Evolutionary conservation across 129 eudicot species (phyloP).

Genomic region (Pittosporum tobira): DNA sequence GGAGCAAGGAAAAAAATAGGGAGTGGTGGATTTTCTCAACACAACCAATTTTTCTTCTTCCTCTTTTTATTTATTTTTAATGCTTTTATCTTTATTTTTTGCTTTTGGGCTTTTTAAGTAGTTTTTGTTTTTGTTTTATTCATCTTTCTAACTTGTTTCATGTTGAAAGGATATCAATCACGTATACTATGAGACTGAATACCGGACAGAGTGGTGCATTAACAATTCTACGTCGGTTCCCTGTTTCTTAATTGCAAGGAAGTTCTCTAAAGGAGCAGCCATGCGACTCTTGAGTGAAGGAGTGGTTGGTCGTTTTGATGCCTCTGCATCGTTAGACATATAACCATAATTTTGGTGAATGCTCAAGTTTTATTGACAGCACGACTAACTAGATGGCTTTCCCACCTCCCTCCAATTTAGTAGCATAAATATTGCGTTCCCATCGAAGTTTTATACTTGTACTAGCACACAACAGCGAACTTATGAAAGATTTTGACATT

Average conservation of each 20-base stretch:
- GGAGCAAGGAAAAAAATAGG: too few species aligned
- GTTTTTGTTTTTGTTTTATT: background rate
- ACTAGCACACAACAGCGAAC: background rate
- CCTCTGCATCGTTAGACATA: conserved; percentile 23
- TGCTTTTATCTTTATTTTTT: background rate
- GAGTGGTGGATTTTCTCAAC: too few species aligned
- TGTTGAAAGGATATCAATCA: conserved; percentile 53
- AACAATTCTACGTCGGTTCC: conserved; percentile 52
- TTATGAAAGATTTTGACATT: background rate
- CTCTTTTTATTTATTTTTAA: background rate
- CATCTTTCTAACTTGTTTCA: background rate
- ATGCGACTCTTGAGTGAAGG: conserved; percentile 85
- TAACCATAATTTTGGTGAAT: conserved; percentile 17
- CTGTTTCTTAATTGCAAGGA: conserved; percentile 80
- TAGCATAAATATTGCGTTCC: background rate
- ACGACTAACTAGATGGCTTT: background rate
- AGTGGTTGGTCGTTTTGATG: conserved; percentile 37
- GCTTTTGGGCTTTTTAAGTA: background rate
- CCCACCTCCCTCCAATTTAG: background rate
- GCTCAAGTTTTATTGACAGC: background rate
- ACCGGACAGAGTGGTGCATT: conserved; percentile 89
- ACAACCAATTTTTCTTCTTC: too few species aligned
- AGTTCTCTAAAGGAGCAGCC: conserved; percentile 87
- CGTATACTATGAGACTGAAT: conserved; percentile 79
- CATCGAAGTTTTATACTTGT: background rate